These are phyloP conservation scores for Dictyostelium citrinum DNA, from an alignment of 78 protist species.

Conservation along the genomic window DNA sequence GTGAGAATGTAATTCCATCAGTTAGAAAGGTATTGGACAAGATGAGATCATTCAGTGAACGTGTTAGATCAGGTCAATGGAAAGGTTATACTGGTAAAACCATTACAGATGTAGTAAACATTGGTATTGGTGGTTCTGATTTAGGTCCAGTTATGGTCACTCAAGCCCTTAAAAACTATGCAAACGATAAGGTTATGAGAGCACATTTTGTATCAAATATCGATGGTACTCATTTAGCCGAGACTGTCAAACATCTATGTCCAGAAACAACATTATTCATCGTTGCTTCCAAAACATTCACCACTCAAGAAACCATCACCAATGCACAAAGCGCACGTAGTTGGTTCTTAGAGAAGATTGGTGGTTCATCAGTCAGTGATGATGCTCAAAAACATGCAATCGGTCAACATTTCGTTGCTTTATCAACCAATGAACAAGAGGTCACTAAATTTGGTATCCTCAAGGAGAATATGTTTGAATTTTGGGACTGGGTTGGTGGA, in stretches of 20 bases:
- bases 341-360: constrained; percentile 82
- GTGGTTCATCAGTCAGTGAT: not conserved
- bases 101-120: constrained; percentile 94
- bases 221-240: constrained; percentile 97
- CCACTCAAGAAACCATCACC: constrained; percentile 96
- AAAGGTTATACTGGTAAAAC: constrained; percentile 92
- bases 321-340: constrained; percentile 92
- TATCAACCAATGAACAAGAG: constrained; percentile 93
- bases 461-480: constrained; percentile 94
- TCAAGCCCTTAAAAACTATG: constrained; percentile 93
- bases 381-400: constrained; percentile 58
- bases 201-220: constrained; percentile 95
- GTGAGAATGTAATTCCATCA: constrained; percentile 93
- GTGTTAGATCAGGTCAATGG: constrained; percentile 92
- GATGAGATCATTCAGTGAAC: constrained; percentile 74
- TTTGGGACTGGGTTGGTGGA: constrained; percentile 99
- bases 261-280: constrained; percentile 94
- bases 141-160: constrained; percentile 97
- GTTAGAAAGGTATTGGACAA: constrained; percentile 81
- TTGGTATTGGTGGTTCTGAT: constrained; percentile 98
- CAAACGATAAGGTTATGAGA: constrained; percentile 45
- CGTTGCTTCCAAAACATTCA: constrained; percentile 96
- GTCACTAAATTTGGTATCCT: constrained; percentile 94
- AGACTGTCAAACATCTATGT: constrained; percentile 74
- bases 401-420: constrained; percentile 97